Conservation (phyloP, 163 green algal genomes). For the Smithsoniella earleae region DNA sequence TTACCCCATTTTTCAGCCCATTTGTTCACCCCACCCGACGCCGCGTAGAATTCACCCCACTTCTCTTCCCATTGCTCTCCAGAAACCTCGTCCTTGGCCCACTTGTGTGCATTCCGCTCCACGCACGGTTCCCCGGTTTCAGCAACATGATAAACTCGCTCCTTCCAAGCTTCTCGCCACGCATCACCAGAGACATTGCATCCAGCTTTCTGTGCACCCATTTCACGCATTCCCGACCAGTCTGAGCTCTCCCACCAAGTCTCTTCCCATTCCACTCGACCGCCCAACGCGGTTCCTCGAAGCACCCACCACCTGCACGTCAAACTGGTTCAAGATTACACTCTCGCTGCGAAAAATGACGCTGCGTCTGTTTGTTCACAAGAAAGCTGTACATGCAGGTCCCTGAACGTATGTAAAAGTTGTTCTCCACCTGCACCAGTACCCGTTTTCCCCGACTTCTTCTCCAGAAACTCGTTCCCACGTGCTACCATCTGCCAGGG, state of each 20-base stretch:
- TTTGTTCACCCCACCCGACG: slow-evolving; percentile 59
- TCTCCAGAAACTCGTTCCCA: slow-evolving; percentile 22
- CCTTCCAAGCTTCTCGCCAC: slow-evolving; percentile 69
- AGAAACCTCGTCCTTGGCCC: slow-evolving; percentile 25
- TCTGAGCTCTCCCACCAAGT: slow-evolving; percentile 87
- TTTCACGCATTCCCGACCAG: slow-evolving; percentile 79
- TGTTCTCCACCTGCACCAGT: slow-evolving; percentile 25
- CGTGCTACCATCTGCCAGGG: slow-evolving; percentile 24
- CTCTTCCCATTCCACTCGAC: slow-evolving; percentile 75
- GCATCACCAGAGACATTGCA: slow-evolving; percentile 44
- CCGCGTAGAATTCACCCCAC: slow-evolving; percentile 77
- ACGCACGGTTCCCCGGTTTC: slow-evolving; percentile 62
- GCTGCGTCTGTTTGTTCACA: too few species aligned
- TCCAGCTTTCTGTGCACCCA: slow-evolving; percentile 85
- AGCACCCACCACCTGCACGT: slow-evolving; percentile 29
- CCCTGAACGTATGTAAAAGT: too few species aligned
- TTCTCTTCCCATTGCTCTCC: slow-evolving; percentile 91
- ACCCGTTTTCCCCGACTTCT: slow-evolving; percentile 25
- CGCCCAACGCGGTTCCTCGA: slow-evolving; percentile 1
- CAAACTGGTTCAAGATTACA: too few species aligned
- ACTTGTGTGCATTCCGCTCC: slow-evolving; percentile 72
- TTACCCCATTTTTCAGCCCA: slow-evolving; percentile 90
- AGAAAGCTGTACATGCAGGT: too few species aligned
- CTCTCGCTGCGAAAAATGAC: too few species aligned
- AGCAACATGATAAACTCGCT: slow-evolving; percentile 49